Evolutionary conservation across 2,329 filamentous ascomycete genomes (phyloP).

Genomic region (Endoconidiophora laricicola): DNA sequence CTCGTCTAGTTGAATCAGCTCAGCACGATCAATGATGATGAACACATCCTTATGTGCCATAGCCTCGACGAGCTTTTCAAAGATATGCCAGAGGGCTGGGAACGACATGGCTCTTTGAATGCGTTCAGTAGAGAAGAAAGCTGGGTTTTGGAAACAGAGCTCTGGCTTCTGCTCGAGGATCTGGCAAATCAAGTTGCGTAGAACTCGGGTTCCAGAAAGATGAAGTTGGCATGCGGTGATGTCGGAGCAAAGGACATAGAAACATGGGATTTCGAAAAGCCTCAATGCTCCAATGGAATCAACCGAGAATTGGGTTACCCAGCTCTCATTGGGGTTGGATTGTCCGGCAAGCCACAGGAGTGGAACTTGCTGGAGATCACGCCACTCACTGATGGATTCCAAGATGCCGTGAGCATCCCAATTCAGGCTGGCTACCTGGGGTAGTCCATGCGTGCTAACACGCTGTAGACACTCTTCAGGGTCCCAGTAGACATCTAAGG

Average conservation of each 20-base stretch:
- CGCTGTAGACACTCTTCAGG: conserved; percentile 12
- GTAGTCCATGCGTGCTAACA: neutral
- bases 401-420: conserved; percentile 13
- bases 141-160: conserved; percentile 7
- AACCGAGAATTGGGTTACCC: conserved; percentile 10
- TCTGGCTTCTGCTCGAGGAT: conserved; percentile 6
- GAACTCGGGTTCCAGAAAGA: conserved; percentile 6
- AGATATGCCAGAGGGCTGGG: conserved; percentile 5
- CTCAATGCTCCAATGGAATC: conserved; percentile 8
- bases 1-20: conserved; percentile 9
- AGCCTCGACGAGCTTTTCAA: conserved; percentile 8
- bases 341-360: conserved; percentile 10
- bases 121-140: conserved; percentile 7
- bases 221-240: conserved; percentile 1
- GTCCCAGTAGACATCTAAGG: conserved; percentile 18
- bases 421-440: neutral
- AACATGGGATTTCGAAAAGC: conserved; percentile 4
- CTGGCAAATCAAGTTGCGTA: conserved; percentile 11
- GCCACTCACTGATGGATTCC: conserved; percentile 5
- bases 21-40: conserved; percentile 11
- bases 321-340: conserved; percentile 1
- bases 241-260: conserved; percentile 9
- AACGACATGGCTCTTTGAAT: conserved; percentile 6
- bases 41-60: conserved; percentile 7
- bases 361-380: conserved; percentile 2